Conservation (phyloP, 495 filamentous ascomycete species). For the Podospora appendiculata region DNA sequence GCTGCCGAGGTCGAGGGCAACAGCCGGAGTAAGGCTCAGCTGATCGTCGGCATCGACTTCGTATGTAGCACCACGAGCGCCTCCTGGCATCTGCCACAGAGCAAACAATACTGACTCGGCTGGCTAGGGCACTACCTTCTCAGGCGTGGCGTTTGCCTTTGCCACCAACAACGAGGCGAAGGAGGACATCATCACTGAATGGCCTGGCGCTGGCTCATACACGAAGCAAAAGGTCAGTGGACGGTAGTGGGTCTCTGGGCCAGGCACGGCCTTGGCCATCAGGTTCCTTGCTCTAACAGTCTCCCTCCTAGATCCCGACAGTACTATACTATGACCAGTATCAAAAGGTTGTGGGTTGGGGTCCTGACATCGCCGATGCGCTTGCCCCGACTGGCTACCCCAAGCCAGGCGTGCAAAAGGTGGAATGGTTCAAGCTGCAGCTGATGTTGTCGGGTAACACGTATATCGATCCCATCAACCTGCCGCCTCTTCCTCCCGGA, state of each 20-base stretch:
- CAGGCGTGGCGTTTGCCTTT: constrained; percentile 67
- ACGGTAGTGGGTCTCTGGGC: not conserved
- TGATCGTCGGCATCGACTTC: constrained; percentile 78
- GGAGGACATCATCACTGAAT: constrained; percentile 73
- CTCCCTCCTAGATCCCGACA: constrained; percentile 54
- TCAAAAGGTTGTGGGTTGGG: constrained; percentile 71
- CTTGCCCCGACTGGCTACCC: constrained; percentile 67
- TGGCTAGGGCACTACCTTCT: constrained; percentile 63
- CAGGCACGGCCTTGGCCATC: no score
- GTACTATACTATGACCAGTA: constrained; percentile 72
- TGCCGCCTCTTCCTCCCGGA: constrained; percentile 65
- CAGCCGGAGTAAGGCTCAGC: constrained; percentile 70
- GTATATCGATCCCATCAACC: constrained; percentile 72
- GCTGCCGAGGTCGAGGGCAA: constrained; percentile 81
- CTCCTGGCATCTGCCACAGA: not conserved
- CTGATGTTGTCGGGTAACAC: constrained; percentile 73
- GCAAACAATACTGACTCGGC: constrained; percentile 14
- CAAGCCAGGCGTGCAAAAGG: constrained; percentile 69
- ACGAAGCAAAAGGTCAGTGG: constrained; percentile 64
- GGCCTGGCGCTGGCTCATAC: constrained; percentile 67
- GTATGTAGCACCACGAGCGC: constrained; percentile 37
- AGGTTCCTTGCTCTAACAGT: no score
- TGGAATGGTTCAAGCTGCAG: constrained; percentile 75
- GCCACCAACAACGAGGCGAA: constrained; percentile 71
- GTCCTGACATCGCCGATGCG: constrained; percentile 68